A percentile compares a stretch with the other conserved stretches of the same genome.
phyloP scores from a whole-genome alignment of 1,139 yeast species.

The Spencermartinsiella ligniputridi region DNA sequence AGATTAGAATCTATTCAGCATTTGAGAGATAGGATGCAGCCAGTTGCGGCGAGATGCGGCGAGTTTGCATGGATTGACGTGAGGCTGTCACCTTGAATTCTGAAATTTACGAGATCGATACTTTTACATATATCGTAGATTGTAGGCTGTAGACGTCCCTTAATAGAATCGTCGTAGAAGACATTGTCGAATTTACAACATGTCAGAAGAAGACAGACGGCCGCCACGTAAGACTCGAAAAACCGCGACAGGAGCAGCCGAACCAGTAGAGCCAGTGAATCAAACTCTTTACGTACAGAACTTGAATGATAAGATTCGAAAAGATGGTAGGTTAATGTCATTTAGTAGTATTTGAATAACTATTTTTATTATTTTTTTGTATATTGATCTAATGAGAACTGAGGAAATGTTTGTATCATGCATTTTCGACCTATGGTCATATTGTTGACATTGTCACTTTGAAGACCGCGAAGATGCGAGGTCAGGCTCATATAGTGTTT shows the following conservation, averaged over 20 bases:
- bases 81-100: too few species aligned
- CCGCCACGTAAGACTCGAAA: neutral
- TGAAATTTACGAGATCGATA: too few species aligned
- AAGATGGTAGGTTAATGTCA: conserved; percentile 27
- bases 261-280: conserved; percentile 13
- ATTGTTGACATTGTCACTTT: conserved; percentile 51
- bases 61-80: too few species aligned
- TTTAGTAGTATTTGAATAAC: too few species aligned
- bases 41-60: too few species aligned
- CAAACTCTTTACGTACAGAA: conserved; percentile 64
- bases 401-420: conserved; percentile 52
- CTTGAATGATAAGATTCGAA: conserved; percentile 57
- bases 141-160: too few species aligned
- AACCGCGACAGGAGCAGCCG: neutral
- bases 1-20: neutral
- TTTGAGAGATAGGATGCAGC: too few species aligned
- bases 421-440: conserved; percentile 67
- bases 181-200: too few species aligned
- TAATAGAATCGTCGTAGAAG: too few species aligned
- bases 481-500: conserved; percentile 72
- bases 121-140: too few species aligned
- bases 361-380: too few species aligned
- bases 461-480: conserved; percentile 51
- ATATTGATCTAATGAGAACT: too few species aligned
- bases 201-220: neutral